These are phyloP conservation scores for Cicer pinnatifidum DNA, from an alignment of 306 rosid genomes.

Conservation along the genomic window DNA sequence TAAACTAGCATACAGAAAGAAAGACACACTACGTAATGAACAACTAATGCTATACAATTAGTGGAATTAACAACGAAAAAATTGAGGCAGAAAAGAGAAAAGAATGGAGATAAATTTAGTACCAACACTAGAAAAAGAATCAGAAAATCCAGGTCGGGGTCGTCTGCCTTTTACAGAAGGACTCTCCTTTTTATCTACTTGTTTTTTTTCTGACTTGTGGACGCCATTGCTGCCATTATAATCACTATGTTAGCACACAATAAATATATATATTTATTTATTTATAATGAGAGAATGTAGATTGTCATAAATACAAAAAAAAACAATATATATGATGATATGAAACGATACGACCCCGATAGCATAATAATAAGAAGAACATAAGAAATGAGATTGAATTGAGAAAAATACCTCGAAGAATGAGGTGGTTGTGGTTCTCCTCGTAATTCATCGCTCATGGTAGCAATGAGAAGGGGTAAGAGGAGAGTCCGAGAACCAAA, in stretches of 20 bases:
- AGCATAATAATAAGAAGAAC: too few species aligned
- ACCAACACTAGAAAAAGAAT: conserved; percentile 66
- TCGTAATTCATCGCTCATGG: conserved; percentile 1
- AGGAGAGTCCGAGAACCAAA: background rate
- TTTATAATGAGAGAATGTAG: background rate
- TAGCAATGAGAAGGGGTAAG: background rate
- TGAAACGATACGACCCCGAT: too few species aligned
- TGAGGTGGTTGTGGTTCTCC: background rate
- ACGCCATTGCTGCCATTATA: conserved; percentile 62
- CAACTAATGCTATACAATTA: too few species aligned
- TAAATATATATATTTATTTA: background rate
- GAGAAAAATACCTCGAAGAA: background rate
- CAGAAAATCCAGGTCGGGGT: conserved; percentile 62
- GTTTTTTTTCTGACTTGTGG: conserved; percentile 46
- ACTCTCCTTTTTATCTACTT: conserved; percentile 38
- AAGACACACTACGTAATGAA: too few species aligned
- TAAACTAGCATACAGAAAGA: background rate
- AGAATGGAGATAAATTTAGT: conserved; percentile 38
- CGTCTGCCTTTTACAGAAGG: conserved; percentile 46
- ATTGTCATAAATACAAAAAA: conserved; percentile 21
- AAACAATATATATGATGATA: background rate
- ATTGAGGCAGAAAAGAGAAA: background rate
- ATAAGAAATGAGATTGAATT: too few species aligned
- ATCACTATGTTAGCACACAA: conserved; percentile 48
- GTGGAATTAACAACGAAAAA: background rate